Base-by-base conservation (phyloP, 306 rosid genomes). In the Herpetospermum pedunculosum region DNA sequence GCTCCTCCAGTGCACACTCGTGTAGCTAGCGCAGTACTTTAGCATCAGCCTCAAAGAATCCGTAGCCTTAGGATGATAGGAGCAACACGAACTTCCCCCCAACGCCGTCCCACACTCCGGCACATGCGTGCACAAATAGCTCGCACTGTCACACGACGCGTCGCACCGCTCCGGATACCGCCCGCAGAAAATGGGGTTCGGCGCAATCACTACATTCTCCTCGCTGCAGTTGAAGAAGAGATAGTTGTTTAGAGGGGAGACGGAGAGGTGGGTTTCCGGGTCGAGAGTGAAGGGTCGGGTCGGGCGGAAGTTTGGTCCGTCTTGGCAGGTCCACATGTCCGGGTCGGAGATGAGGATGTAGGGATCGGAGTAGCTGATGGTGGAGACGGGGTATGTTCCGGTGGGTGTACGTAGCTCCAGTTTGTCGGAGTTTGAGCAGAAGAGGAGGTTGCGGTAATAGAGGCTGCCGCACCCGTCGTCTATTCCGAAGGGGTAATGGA, bases 381-480 rank as follows among this genome's bases (percentile, higher is more conserved):
- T 79, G n/a, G 81, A 85, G 52, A 94, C 95, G 8, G 86, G 84
- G 78, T 88, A 94, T 70, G 79, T 85, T 2, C 97, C 96, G 0
- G 98, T 87, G 29, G 98, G 91, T 47, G 97, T 91, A 77, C 92
- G 82, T 58, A 94, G 95, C 49, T 89, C 88, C 15, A 94, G 96
- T 16, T 78, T 81, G 19, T 73, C 77, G 0, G 87, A 35, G 4
- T 79, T 75, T 1, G 97, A 81, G 85, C 98, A 94, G n/a, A 50
- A 53, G 0, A 94, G 82, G 26, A 88, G 83, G 91, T 84, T 87
- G 6, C 89, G 58, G 82, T 88, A 94, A 70, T 91, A 88, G 1
- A 96, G 88, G 81, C 96, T 94, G 73, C 98, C 98, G 47, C 98
- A 93, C 0, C 98, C 98, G 59, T 90, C 96, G 54, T 89, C 98